Evolutionary conservation across 345 rosid species (phyloP), one percentile per base, ranked within the genome.

Genomic region (Noccaea caerulescens): DNA sequence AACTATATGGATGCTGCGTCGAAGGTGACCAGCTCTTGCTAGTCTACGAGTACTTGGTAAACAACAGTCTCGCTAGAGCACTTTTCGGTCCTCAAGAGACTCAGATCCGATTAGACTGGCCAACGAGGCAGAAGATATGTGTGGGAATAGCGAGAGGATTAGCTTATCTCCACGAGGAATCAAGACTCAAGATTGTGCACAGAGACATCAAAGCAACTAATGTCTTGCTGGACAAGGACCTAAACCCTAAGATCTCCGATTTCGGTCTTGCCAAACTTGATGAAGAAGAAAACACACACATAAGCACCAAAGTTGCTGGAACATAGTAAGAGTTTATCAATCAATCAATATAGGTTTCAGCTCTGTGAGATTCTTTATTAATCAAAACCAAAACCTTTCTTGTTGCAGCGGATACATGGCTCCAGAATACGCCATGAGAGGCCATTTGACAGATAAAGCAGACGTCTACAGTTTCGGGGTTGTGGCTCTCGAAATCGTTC

Each of bases 31-130:
- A 86, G 54, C 69, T 86, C 44, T 66, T 86, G 79, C 47, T 86
- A 46, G 71, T 84, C 3, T 86, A 86, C 4, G 87, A 86, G 78
- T 86, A 81, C 81, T 50, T 86, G 75, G 81, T 81, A 55, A 86
- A 84, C 71, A 84, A 86, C 73, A 81, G 82, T 56, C 83, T 84
- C 38, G 82, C 87, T 2, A 58, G 81, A 10, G 87, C 84, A 38
- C 80, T 84, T 36, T 81, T 76, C 27, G 83, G 84, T 46, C 79
- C 79, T 34, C 56, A 55, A 59, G 78, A 71, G 66, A 56, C 61
- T 53, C 82, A 72, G 8, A 50, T 83, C 43, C 65, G 46, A 45
- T 62, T 83, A 50, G 73, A 77, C 7, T 83, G 84, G 87, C 47
- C 77, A 16, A 79, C 61, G 5, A 74, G 87, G 58, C 79, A 65